Conservation (phyloP, 805 yeast genomes). For the Pichia rugopelliculosa region DNA sequence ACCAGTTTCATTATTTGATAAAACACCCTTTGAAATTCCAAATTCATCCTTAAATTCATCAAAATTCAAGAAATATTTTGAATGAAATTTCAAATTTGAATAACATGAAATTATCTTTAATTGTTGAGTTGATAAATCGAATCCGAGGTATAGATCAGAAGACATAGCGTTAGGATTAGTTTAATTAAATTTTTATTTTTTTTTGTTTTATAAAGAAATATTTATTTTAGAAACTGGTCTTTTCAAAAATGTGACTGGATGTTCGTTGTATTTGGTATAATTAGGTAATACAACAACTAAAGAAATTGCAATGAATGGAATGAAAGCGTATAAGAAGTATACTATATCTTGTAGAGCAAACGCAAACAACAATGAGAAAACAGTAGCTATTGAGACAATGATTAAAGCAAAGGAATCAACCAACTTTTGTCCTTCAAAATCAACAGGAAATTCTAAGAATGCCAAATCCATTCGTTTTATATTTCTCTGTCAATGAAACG, state of each 20-base stretch:
- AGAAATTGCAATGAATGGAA: slow-evolving; percentile 28
- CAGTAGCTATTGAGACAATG: slow-evolving; percentile 27
- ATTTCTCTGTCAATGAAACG: too few relatives aligned
- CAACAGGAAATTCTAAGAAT: slow-evolving; percentile 30
- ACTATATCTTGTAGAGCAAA: slow-evolving; percentile 38
- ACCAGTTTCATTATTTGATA: slow-evolving; percentile 42
- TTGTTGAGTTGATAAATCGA: slow-evolving; percentile 88
- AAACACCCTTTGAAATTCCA: slow-evolving; percentile 68
- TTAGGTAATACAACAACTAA: slow-evolving; percentile 45
- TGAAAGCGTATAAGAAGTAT: slow-evolving; percentile 33
- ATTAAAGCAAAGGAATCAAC: slow-evolving; percentile 29
- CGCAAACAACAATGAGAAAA: slow-evolving; percentile 42
- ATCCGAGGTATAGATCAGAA: slow-evolving; percentile 47
- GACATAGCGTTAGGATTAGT: background rate
- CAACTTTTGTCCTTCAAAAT: slow-evolving; percentile 46
- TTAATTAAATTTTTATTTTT: background rate
- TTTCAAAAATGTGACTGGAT: slow-evolving; percentile 43
- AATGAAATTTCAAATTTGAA: slow-evolving; percentile 39
- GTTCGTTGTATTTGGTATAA: slow-evolving; percentile 47
- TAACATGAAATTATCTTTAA: slow-evolving; percentile 66
- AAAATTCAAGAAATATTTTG: slow-evolving; percentile 59
- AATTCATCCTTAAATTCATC: slow-evolving; percentile 51
- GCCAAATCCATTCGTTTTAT: background rate
- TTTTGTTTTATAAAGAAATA: background rate
- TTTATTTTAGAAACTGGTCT: slow-evolving; percentile 6